Evolutionary conservation across 169 alveolate genomes (phyloP), one percentile per base, ranked within the genome.

Genomic region (Cryptosporidium andersoni): DNA sequence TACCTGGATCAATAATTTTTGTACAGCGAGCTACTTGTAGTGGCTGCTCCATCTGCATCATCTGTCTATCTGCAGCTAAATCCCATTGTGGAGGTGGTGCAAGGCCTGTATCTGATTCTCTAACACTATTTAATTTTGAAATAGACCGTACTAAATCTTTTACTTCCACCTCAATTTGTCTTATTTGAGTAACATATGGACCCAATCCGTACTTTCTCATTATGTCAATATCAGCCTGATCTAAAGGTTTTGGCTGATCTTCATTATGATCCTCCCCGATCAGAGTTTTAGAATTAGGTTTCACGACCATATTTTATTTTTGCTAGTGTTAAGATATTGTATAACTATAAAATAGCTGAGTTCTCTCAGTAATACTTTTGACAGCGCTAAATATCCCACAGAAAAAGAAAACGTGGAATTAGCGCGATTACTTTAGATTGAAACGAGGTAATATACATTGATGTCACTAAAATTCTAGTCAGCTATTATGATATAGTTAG

Each of bases 81-180:
- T 97, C 99, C 99, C 99, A 98, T 91, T 96, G 97, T 53, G 98
- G 94, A 0, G 99, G 99, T 0, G 97, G 97, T 51, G 98, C 95
- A 34, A 98, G 92, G 1, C 99, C 99, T 37, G 99, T 98, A 89
- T 98, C 99, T 81, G 98, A 93, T 89, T 98, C 99, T 88, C 98
- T 94, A n/a, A 97, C 95, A 16, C 99, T 74, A 34, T 74, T 74
- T 49, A 74, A 55, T 37, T 96, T 82, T 92, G 85, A 74, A 60
- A 74, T 74, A 2, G 85, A 48, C 36, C 74, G 60, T 68, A 74
- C 89, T 60, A 92, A 89, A 63, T 89, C 93, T 39, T 91, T 92
- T 74, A 95, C 94, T 53, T 93, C 91, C 36, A 68, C 88, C 49
- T 90, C 90, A 74, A 90, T 68, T 25, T 88, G 89, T 37, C 91